Percentiles rank a stretch among this genome's conserved stretches.
Conservation (phyloP, 139 green algal genomes). For the Tetradesmus lagerheimii region DNA sequence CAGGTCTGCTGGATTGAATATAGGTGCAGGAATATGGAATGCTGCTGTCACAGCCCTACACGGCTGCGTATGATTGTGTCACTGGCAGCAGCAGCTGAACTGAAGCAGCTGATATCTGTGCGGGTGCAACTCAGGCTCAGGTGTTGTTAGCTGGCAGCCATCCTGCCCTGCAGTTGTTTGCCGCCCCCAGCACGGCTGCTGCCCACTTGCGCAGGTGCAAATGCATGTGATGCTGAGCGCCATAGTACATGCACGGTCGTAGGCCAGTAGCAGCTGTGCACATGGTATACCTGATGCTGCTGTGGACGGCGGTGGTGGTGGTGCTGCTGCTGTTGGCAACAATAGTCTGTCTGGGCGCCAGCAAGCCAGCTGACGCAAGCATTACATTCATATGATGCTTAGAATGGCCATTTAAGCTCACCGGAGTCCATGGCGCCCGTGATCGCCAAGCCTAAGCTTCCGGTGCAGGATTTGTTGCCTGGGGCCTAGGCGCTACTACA, state of each 20-base stretch:
- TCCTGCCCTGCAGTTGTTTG: too few species aligned
- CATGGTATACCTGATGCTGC: neutral
- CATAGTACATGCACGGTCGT: neutral
- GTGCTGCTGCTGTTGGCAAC: neutral
- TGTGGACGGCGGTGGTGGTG: neutral
- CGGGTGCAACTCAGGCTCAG: too few species aligned
- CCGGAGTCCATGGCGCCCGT: neutral
- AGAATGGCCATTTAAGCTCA: neutral
- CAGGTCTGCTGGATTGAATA: too few species aligned
- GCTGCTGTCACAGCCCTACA: too few species aligned
- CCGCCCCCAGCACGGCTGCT: too few species aligned
- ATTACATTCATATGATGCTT: neutral
- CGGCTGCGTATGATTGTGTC: too few species aligned
- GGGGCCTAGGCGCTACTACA: neutral
- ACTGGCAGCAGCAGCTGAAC: too few species aligned
- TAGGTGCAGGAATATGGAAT: too few species aligned
- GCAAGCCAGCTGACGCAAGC: neutral
- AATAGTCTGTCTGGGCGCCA: neutral
- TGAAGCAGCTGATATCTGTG: too few species aligned
- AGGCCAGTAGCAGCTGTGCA: neutral
- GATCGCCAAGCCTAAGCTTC: neutral
- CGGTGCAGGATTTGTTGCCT: neutral
- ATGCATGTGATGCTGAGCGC: too few species aligned
- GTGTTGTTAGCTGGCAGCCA: too few species aligned
- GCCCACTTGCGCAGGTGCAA: too few species aligned